A percentile compares a stretch with the other conserved stretches of the same genome.
Conservation (phyloP, 192 early-diverging fungal genomes). For the Podila horticola region DNA sequence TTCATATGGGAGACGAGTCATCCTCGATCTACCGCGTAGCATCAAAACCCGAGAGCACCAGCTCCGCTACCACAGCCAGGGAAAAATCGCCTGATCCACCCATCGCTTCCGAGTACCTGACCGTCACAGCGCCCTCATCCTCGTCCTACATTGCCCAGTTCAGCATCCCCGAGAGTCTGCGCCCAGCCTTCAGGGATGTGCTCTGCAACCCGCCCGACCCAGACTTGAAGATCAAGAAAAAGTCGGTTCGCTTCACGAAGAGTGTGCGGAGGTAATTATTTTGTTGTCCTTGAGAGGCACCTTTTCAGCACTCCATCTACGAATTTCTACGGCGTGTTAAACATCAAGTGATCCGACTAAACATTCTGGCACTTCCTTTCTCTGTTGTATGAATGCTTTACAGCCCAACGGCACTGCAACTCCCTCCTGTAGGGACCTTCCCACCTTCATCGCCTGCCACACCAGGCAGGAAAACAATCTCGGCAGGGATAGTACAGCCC, state of each 20-base stretch:
- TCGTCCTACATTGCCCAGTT: slow-evolving; percentile 11
- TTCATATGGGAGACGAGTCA: too few relatives aligned
- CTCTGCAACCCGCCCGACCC: slow-evolving; percentile 19
- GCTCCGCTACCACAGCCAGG: not conserved
- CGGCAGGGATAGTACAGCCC: not conserved
- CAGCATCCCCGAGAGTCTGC: slow-evolving; percentile 17
- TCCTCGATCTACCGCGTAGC: too few relatives aligned
- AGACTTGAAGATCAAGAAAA: slow-evolving; percentile 26
- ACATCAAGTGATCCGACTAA: too few relatives aligned
- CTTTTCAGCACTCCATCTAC: too few relatives aligned
- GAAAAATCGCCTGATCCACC: not conserved
- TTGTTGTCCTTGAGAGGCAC: not conserved
- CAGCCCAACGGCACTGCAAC: too few relatives aligned
- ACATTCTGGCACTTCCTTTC: too few relatives aligned
- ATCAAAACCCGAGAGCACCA: not conserved
- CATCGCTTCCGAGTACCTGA: not conserved
- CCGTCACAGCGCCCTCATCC: not conserved
- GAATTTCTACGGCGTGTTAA: too few relatives aligned
- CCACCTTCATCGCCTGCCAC: not conserved
- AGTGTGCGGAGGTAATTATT: slow-evolving; percentile 41
- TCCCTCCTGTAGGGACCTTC: not conserved
- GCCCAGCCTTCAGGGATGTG: slow-evolving; percentile 5
- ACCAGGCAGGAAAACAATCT: not conserved
- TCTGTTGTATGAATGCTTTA: too few relatives aligned
- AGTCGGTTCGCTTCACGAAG: slow-evolving; percentile 25